phyloP scores from a whole-genome alignment of 2,329 filamentous ascomycete genomes.

The Apiospora sp. region DNA sequence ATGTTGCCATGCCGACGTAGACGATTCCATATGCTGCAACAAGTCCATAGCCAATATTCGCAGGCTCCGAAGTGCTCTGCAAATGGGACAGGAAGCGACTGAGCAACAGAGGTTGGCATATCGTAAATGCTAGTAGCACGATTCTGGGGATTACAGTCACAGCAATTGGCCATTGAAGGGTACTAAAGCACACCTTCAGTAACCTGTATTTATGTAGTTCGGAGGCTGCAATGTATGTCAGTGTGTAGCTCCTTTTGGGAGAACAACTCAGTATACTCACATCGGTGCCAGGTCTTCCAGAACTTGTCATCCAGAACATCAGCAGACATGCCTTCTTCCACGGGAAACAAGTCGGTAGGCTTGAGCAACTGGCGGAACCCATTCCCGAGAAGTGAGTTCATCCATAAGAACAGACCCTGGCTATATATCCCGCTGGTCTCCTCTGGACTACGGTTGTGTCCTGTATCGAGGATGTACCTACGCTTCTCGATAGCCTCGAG shows the following conservation, averaged over 20 bases:
- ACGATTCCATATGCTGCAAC: constrained; percentile 45
- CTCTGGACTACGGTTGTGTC: constrained; percentile 45
- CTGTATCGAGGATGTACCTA: constrained; percentile 39
- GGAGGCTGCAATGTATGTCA: neutral
- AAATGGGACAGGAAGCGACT: constrained; percentile 44
- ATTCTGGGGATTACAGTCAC: constrained; percentile 44
- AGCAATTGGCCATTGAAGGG: constrained; percentile 41
- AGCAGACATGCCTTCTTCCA: constrained; percentile 45
- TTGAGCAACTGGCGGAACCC: constrained; percentile 47
- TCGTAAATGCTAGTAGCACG: constrained; percentile 45
- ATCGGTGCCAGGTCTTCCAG: constrained; percentile 42
- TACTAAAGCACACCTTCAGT: constrained; percentile 38
- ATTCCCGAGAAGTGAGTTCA: constrained; percentile 45
- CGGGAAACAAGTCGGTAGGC: constrained; percentile 44
- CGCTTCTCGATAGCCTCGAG: constrained; percentile 51
- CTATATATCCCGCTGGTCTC: constrained; percentile 48
- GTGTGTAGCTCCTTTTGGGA: neutral
- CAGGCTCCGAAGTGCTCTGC: constrained; percentile 35
- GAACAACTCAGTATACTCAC: constrained; percentile 26
- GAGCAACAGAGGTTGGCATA: constrained; percentile 48
- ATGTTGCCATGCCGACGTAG: constrained; percentile 42
- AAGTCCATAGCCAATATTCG: constrained; percentile 42
- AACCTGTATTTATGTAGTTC: constrained; percentile 35
- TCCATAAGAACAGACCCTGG: constrained; percentile 49
- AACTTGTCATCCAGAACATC: constrained; percentile 41